Evolutionary conservation across 768 basidiomycete genomes (phyloP).

Genomic region (Mycena floridula): DNA sequence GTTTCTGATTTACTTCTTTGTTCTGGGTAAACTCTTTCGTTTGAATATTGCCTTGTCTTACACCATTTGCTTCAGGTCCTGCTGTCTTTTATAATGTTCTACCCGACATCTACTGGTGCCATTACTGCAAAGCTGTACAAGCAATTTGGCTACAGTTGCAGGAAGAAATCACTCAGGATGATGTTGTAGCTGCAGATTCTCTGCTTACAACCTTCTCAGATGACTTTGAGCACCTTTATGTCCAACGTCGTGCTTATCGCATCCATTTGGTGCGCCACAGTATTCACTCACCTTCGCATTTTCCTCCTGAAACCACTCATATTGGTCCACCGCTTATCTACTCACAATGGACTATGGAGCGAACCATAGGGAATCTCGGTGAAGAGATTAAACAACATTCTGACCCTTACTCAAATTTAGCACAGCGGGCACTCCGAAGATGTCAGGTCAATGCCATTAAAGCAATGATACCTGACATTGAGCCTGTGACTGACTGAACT

Average conservation of each 20-base stretch:
- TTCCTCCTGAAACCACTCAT: slow-evolving; percentile 6
- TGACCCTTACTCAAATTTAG: slow-evolving; percentile 12
- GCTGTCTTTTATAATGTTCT: slow-evolving; percentile 17
- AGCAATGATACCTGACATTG: slow-evolving; percentile 5
- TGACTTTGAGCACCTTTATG: slow-evolving; percentile 12
- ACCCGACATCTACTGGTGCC: slow-evolving; percentile 11
- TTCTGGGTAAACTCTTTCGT: too few species aligned
- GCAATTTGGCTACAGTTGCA: neutral
- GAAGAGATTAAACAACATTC: slow-evolving; percentile 11
- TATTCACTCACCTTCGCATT: slow-evolving; percentile 7
- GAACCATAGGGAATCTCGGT: slow-evolving; percentile 12
- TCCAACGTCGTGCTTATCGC: slow-evolving; percentile 5
- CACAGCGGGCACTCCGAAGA: slow-evolving; percentile 7
- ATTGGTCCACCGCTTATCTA: slow-evolving; percentile 2
- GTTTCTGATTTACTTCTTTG: slow-evolving; percentile 18
- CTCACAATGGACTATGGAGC: slow-evolving; percentile 13
- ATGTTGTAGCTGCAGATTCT: slow-evolving; percentile 1
- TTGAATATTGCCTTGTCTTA: too few species aligned
- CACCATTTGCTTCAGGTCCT: slow-evolving; percentile 19
- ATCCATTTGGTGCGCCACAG: slow-evolving; percentile 11
- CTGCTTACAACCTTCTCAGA: slow-evolving; percentile 4
- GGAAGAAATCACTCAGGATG: neutral
- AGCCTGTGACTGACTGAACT: neutral
- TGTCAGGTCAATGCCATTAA: slow-evolving; percentile 10
- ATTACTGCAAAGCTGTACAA: slow-evolving; percentile 17